These are phyloP conservation scores for Podospora bellae-mahoneyi DNA, from an alignment of 495 filamentous ascomycete genomes.

Conservation along the genomic window DNA sequence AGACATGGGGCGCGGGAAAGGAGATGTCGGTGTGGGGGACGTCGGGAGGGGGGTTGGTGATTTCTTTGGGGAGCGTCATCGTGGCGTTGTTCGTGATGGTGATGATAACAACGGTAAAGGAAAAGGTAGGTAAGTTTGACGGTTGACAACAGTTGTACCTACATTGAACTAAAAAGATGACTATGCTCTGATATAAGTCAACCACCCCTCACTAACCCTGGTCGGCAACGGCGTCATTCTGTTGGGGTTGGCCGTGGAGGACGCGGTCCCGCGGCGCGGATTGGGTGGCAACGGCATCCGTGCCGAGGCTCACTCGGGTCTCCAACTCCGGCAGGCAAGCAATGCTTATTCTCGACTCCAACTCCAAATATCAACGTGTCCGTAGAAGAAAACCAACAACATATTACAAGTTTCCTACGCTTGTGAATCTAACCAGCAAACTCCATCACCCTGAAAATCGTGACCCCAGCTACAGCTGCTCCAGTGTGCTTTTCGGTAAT, in stretches of 20 bases:
- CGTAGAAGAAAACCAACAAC: neutral
- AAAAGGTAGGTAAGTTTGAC: neutral
- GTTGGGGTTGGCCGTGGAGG: conserved; percentile 13
- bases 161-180: neutral
- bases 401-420: neutral
- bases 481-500: neutral
- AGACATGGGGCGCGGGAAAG: conserved; percentile 54
- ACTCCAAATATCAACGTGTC: neutral
- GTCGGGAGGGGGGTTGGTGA: conserved; percentile 1
- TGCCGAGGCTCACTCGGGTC: conserved; percentile 19
- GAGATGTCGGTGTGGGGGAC: conserved; percentile 43
- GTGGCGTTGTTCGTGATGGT: neutral
- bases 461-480: neutral
- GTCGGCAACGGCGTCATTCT: conserved; percentile 6
- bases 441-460: neutral
- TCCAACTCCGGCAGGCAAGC: conserved; percentile 11
- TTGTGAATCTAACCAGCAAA: neutral
- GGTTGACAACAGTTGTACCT: neutral
- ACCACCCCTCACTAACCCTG: neutral
- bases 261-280: conserved; percentile 1
- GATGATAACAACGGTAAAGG: neutral
- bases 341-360: neutral
- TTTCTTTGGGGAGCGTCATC: conserved; percentile 4
- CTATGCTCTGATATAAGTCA: neutral
- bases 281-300: neutral